A percentile compares a stretch with the other conserved stretches of the same genome.
phyloP scores from a whole-genome alignment of 2,329 filamentous ascomycete genomes.

The Neurospora sp. region DNA sequence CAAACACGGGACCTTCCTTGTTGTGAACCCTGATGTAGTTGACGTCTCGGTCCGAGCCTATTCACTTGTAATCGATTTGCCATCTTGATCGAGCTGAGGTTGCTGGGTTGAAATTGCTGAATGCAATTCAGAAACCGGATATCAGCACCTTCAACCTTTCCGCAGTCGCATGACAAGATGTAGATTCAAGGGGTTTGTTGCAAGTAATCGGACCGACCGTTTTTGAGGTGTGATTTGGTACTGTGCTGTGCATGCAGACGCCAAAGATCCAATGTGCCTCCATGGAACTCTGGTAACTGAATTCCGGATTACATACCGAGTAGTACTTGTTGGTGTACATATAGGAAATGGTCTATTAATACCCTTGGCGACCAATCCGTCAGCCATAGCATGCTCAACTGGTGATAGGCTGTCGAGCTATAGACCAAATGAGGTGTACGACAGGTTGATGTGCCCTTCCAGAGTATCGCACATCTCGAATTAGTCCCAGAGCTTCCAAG shows the following conservation, averaged over 20 bases:
- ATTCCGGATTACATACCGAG: neutral
- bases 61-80: neutral
- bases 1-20: neutral
- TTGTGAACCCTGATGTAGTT: neutral
- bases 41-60: neutral
- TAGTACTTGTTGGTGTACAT: neutral
- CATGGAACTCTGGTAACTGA: neutral
- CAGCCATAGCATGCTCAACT: neutral
- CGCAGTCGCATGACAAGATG: conserved; percentile 3
- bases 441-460: neutral
- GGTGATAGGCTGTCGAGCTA: neutral
- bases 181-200: conserved; percentile 9
- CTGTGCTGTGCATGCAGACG: neutral
- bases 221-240: neutral
- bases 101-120: neutral
- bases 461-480: neutral
- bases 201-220: conserved; percentile 20
- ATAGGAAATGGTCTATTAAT: neutral
- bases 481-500: neutral
- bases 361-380: neutral
- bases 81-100: neutral
- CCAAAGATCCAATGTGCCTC: neutral
- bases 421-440: neutral
- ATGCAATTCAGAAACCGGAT: neutral
- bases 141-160: neutral